A percentile compares a stretch with the other conserved stretches of the same genome.
Evolutionary conservation across 768 basidiomycete genomes (phyloP).

Genomic region (Trametes cinnabarina): DNA sequence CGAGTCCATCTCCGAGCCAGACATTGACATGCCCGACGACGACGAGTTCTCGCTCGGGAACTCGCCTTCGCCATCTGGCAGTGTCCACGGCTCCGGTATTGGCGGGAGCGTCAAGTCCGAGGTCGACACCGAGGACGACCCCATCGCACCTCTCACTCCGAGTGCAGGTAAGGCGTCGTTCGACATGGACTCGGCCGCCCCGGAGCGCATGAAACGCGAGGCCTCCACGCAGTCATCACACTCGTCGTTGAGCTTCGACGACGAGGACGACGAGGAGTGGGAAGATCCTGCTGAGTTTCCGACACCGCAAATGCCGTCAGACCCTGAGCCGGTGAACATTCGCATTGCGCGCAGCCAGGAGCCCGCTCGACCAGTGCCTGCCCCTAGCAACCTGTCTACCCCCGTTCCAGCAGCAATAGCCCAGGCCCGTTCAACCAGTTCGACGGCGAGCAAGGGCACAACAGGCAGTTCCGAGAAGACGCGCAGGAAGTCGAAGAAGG

Average conservation of each 20-base stretch:
- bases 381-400: not conserved
- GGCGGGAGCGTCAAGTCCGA: conserved; percentile 50
- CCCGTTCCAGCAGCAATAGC: conserved; percentile 12
- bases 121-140: conserved; percentile 70
- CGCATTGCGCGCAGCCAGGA: not conserved
- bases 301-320: conserved; percentile 16
- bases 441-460: conserved; percentile 18
- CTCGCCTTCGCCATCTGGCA: conserved; percentile 1
- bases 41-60: conserved; percentile 50
- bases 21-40: conserved; percentile 60
- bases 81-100: conserved; percentile 33
- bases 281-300: conserved; percentile 49
- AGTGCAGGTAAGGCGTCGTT: conserved; percentile 42
- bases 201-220: conserved; percentile 28
- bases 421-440: conserved; percentile 21
- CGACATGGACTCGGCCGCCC: conserved; percentile 19
- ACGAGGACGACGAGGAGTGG: conserved; percentile 57
- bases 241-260: conserved; percentile 37
- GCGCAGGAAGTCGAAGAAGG: conserved; percentile 39
- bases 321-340: not conserved
- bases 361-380: not conserved
- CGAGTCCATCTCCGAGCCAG: conserved; percentile 79
- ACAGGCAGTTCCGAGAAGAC: conserved; percentile 25
- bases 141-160: conserved; percentile 68
- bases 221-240: conserved; percentile 26